Base-by-base conservation (phyloP, 805 yeast species). In the Starmerella floricola region DNA sequence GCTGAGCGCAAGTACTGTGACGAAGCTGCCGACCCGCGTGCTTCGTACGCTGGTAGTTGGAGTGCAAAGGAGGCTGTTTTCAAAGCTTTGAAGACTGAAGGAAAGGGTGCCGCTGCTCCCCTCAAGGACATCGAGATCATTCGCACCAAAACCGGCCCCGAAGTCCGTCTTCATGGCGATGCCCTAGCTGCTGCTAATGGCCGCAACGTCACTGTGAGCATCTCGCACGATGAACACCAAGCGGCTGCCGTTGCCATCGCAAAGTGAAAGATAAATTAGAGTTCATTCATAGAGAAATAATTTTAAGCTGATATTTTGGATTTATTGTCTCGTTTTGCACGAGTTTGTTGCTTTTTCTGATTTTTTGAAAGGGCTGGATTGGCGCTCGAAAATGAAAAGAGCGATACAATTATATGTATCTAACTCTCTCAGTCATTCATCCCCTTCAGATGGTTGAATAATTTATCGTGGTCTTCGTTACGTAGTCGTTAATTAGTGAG, bases 41-140 rank as follows among this genome's bases (percentile, higher is more conserved):
- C 97, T 12, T 84, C 96, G 3, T 91, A 73, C 64, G 86, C 98
- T 21, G 99, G 99, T 36, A 81, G 94, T 34, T 91, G 99, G 99
- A 84, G 95, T 24, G 98, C 98, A 34, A 91, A 91, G 67, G 99
- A 91, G 68, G 98, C 99, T 33, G 96, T 87, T 28, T 91, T 91
- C 78, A 91, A 91, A 69, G 83, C 95, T 16, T 70, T 91, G 58
- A 87, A 91, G 48, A 94, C 84, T 49, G 73, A 74, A 58, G 77
- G 94, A 36, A 74, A 78, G 60, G 99, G 99, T 46, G 95, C 88
- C 13, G 98, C 97, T 48, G 97, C 98, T 30, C 71, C 94, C 27
- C 72, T 91, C 67, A 75, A 73, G 61, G 95, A 85, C 47, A 93
- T 91, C 64, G 97, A 88, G 67, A 83, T 91, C 55, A 55, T 68